A percentile compares a stretch with the other conserved stretches of the same genome.
Conservation (phyloP, 345 rosid species). For the Acer campestre region DNA sequence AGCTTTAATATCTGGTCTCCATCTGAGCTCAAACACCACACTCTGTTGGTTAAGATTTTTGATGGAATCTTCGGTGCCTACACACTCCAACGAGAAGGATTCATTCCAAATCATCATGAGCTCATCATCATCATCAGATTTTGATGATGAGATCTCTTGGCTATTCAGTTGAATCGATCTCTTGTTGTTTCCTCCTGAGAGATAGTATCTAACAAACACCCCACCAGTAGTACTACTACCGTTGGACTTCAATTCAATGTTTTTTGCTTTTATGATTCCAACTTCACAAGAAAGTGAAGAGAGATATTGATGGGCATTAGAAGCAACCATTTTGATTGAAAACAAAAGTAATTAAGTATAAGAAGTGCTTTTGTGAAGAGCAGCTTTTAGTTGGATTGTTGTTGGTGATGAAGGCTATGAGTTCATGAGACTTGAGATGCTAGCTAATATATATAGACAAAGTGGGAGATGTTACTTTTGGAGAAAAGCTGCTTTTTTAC, state of each 20-base stretch:
- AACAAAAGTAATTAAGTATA: too few relatives aligned
- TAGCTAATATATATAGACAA: background rate
- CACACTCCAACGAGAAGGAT: constrained; percentile 61
- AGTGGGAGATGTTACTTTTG: constrained; percentile 3
- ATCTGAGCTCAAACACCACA: constrained; percentile 63
- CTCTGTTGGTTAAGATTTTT: constrained; percentile 44
- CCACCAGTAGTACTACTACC: constrained; percentile 20
- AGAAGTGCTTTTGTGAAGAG: background rate
- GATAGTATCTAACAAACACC: constrained; percentile 70
- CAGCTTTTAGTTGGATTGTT: too few relatives aligned
- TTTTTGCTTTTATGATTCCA: constrained; percentile 66
- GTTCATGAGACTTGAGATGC: background rate
- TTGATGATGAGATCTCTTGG: constrained; percentile 31
- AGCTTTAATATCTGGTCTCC: constrained; percentile 29
- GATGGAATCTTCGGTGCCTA: constrained; percentile 53
- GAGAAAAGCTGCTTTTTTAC: too few relatives aligned
- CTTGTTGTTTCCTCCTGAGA: constrained; percentile 54
- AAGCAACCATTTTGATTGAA: constrained; percentile 36
- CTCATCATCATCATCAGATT: background rate
- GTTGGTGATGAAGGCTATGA: constrained; percentile 8
- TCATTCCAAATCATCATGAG: constrained; percentile 47
- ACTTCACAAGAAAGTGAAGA: constrained; percentile 57
- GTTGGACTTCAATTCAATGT: constrained; percentile 45
- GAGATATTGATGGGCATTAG: background rate
- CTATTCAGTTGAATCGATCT: constrained; percentile 52